These are phyloP conservation scores for Schizophyllum amplum DNA, from an alignment of 1,284 basidiomycete genomes.

Conservation along the genomic window DNA sequence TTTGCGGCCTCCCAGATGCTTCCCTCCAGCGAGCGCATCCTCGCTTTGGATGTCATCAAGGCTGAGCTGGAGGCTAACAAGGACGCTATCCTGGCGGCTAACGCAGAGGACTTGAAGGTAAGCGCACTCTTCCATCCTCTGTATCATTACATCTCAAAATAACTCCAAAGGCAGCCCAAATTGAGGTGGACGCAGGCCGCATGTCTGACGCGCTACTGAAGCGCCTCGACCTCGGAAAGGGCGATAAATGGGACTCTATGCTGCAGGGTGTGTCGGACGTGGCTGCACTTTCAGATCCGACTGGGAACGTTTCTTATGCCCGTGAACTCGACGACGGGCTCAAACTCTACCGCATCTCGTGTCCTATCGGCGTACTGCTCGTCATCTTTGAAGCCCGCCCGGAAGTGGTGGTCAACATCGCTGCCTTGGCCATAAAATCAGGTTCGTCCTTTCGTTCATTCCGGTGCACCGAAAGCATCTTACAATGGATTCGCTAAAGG, in stretches of 20 bases:
- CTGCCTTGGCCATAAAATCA: conserved; percentile 92
- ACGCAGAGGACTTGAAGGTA: conserved; percentile 74
- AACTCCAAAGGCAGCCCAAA: conserved; percentile 56
- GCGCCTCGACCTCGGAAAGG: conserved; percentile 77
- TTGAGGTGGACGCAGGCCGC: conserved; percentile 72
- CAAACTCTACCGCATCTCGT: conserved; percentile 90
- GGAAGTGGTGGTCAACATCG: conserved; percentile 98
- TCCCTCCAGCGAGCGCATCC: conserved; percentile 54
- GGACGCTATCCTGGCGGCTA: conserved; percentile 70
- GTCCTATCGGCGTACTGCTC: conserved; percentile 93
- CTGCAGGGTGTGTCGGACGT: conserved; percentile 88
- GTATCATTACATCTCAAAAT: conserved; percentile 1
- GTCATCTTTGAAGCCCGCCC: conserved; percentile 98
- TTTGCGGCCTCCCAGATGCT: conserved; percentile 85
- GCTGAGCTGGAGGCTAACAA: conserved; percentile 57
- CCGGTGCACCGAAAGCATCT: too few species aligned
- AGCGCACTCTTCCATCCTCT: conserved; percentile 8
- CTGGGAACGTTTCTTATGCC: conserved; percentile 83
- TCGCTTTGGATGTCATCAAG: conserved; percentile 66
- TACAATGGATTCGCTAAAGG: conserved; percentile 52
- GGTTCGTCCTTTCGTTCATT: too few species aligned
- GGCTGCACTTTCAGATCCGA: conserved; percentile 79
- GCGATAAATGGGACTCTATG: conserved; percentile 94
- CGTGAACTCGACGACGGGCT: conserved; percentile 80
- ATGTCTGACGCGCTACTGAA: conserved; percentile 80